Evolutionary conservation across 1,284 basidiomycete species (phyloP), one percentile per base, ranked within the genome.

Genomic region (Chondrostereum purpureum): DNA sequence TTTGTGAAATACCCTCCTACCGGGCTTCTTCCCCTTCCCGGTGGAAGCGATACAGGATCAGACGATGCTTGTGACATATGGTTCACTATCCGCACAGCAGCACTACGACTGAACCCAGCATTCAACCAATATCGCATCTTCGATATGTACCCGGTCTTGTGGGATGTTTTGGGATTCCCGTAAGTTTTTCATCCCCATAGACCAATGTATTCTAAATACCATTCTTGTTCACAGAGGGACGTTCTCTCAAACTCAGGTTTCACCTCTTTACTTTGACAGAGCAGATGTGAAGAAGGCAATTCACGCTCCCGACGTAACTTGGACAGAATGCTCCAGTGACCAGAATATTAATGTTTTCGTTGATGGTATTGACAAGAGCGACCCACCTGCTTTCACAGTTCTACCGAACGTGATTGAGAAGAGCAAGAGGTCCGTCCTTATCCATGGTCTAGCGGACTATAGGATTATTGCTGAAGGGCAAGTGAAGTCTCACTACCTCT

Each of bases 161-260:
- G 81, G 83, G 84, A 88, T 51, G 80, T 87, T 4, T 77, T 88
- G 27, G 86, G 83, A 13, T 84, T 83, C 68, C 84, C 85, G 75
- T 83, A 55, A 38, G 74, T 59, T 10, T 19, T 49, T 10, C 12
- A 42, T 8, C n/a, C 16, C 33, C 18, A 20, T 38, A 45, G 34
- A 14, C 11, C 3, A 47, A 35, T 19, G 12, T 17, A 13, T 46
- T 19, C 12, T 20, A 22, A 16, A 13, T 18, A 16, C 35, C 31
- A 39, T 34, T 5, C 36, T 10, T 2, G 23, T 6, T 35, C 12
- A 21, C 51, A 82, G 80, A 0, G 83, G 80, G 5, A 78, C 82
- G 0, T 84, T 82, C 64, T 50, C 55, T 2, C 65, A 85, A 38
- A 56, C 54, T 4, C 70, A 72, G 41, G 65, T 67, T 17, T 54